Conservation (phyloP, 2,329 filamentous ascomycete genomes). For the Botryotinia calthae region DNA sequence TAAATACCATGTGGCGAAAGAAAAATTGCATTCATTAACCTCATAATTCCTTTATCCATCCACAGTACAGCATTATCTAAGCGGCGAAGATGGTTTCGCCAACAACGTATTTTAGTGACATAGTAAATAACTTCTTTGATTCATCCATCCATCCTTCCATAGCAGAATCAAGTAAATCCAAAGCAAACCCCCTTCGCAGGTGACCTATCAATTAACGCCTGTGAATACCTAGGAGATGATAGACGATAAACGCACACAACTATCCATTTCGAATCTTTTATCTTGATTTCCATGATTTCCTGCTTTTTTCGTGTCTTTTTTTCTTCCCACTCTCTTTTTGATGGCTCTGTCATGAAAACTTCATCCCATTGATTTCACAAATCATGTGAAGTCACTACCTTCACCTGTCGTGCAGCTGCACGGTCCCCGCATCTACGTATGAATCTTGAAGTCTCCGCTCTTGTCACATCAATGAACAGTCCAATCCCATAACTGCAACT, state of each 20-base stretch:
- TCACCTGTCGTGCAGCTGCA: neutral
- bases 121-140: neutral
- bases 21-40: neutral
- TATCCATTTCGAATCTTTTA: neutral
- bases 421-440: neutral
- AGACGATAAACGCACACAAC: neutral
- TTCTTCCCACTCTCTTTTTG: neutral
- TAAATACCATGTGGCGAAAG: neutral
- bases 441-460: neutral
- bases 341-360: neutral
- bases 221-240: neutral
- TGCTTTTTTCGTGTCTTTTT: neutral
- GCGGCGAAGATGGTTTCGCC: neutral
- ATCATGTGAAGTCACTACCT: neutral
- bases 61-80: neutral
- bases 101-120: neutral
- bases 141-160: neutral
- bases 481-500: neutral
- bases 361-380: neutral
- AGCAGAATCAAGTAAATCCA: neutral
- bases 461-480: neutral
- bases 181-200: neutral
- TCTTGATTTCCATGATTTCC: neutral
- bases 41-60: neutral
- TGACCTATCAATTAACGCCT: constrained; percentile 5